A percentile compares a stretch with the other conserved stretches of the same genome.
Conservation (phyloP, 352 stramenopile species). For the Thalassiosira pacifica region DNA sequence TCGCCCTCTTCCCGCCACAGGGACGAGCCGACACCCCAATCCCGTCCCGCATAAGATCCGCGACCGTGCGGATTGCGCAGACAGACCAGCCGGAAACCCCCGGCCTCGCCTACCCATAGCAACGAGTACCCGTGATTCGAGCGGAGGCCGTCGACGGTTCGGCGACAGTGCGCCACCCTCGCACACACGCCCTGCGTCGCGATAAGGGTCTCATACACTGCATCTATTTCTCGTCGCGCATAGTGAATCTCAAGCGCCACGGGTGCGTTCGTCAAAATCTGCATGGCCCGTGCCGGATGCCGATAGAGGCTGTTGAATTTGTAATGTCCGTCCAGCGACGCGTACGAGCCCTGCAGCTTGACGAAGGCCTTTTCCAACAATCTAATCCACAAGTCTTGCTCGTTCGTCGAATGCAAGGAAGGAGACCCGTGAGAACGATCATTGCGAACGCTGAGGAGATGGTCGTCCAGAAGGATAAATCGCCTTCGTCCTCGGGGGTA, state of each 20-base stretch:
- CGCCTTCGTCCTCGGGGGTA: too few species aligned
- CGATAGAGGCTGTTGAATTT: constrained; percentile 50
- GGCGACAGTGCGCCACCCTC: constrained; percentile 31
- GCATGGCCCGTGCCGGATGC: constrained; percentile 40
- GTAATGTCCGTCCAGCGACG: constrained; percentile 45
- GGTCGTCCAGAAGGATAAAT: constrained; percentile 46
- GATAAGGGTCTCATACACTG: constrained; percentile 10
- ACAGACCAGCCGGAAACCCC: constrained; percentile 10
- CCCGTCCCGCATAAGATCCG: constrained; percentile 20
- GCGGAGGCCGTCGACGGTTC: constrained; percentile 24
- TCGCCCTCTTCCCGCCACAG: too few species aligned
- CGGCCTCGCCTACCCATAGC: constrained; percentile 25
- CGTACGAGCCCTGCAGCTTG: constrained; percentile 45
- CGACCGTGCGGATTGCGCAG: constrained; percentile 48
- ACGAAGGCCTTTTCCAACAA: constrained; percentile 51
- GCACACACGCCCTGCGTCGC: constrained; percentile 27
- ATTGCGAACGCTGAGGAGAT: constrained; percentile 20
- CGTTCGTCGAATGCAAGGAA: constrained; percentile 21
- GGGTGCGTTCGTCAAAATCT: constrained; percentile 33
- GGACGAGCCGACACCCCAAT: too few species aligned
- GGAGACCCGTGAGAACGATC: not conserved
- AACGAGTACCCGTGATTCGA: constrained; percentile 44
- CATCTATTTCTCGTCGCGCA: constrained; percentile 6
- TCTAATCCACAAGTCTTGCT: constrained; percentile 28
- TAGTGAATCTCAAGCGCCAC: constrained; percentile 40